phyloP scores from a whole-genome alignment of 306 rosid genomes.

The Crotalaria pallida region DNA sequence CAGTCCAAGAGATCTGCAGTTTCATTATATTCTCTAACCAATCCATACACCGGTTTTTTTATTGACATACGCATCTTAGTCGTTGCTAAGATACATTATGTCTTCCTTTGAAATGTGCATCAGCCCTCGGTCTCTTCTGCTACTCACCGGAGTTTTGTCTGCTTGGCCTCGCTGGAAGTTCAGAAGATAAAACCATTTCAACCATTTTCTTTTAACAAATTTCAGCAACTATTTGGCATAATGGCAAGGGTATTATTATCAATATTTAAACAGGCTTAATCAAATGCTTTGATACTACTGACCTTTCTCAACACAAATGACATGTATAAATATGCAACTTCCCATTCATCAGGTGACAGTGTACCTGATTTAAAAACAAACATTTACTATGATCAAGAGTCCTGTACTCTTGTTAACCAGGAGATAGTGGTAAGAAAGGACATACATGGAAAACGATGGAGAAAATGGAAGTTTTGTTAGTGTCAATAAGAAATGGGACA shows the following conservation, averaged over 20 bases:
- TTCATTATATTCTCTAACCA: not conserved
- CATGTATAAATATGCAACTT: conserved; percentile 11
- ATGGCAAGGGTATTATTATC: no score
- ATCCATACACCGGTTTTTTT: not conserved
- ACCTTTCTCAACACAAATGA: no score
- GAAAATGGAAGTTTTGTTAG: not conserved
- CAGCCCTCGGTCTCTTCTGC: conserved; percentile 45
- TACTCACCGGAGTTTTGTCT: conserved; percentile 28
- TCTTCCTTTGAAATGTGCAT: conserved; percentile 53
- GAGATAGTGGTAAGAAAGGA: no score
- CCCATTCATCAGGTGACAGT: conserved; percentile 38
- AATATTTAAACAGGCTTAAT: no score
- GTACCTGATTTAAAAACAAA: conserved; percentile 20
- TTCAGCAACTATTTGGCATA: not conserved
- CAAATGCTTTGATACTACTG: no score
- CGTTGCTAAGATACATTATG: conserved; percentile 27
- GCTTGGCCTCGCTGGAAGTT: conserved; percentile 57
- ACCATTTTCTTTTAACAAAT: not conserved
- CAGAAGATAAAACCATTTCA: not conserved
- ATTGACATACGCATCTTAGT: not conserved
- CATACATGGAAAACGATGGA: not conserved
- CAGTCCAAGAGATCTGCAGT: not conserved
- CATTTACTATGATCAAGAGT: not conserved
- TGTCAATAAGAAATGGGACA: not conserved
- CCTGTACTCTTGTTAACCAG: not conserved